Percentiles rank a stretch among this genome's conserved stretches.
Conservation (phyloP, 352 stramenopile species). For the Phytophthora tubulina region DNA sequence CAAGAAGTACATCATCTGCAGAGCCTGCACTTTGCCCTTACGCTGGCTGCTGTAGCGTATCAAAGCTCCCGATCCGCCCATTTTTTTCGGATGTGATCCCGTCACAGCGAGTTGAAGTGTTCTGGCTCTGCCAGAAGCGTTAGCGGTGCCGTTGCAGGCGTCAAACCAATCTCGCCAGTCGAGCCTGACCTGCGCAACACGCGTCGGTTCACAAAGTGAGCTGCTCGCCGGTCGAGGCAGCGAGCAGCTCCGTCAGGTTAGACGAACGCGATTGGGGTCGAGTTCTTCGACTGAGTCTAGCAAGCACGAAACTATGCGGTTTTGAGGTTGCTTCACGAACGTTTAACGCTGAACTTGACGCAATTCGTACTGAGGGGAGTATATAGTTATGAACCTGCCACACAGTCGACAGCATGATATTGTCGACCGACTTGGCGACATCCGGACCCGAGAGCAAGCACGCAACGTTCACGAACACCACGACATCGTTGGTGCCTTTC, state of each 20-base stretch:
- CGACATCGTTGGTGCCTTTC: slow-evolving; percentile 27
- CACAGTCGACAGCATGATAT: slow-evolving; percentile 9
- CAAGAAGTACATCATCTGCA: slow-evolving; percentile 82
- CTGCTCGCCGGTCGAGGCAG: slow-evolving; percentile 16
- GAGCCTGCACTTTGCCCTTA: slow-evolving; percentile 29
- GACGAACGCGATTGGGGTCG: background rate
- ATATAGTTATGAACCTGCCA: background rate
- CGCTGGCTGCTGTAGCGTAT: slow-evolving; percentile 25
- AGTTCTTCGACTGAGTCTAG: slow-evolving; percentile 1
- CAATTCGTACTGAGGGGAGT: background rate
- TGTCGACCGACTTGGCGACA: slow-evolving; percentile 27
- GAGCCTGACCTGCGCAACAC: slow-evolving; percentile 21
- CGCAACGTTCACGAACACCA: slow-evolving; percentile 28
- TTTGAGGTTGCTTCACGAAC: background rate
- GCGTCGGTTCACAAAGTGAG: slow-evolving; percentile 40
- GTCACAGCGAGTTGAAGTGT: slow-evolving; percentile 9
- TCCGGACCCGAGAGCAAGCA: slow-evolving; percentile 23
- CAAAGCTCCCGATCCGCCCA: slow-evolving; percentile 31
- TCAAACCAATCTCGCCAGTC: slow-evolving; percentile 33
- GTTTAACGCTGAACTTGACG: slow-evolving; percentile 7
- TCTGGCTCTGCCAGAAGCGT: background rate
- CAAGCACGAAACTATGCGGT: slow-evolving; percentile 27
- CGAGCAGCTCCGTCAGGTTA: slow-evolving; percentile 4
- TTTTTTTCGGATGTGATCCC: slow-evolving; percentile 17
- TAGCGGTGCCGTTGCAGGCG: slow-evolving; percentile 11